A percentile compares a stretch with the other conserved stretches of the same genome.
Conservation (phyloP, 805 yeast genomes). For the Wickerhamiella spandovensis region DNA sequence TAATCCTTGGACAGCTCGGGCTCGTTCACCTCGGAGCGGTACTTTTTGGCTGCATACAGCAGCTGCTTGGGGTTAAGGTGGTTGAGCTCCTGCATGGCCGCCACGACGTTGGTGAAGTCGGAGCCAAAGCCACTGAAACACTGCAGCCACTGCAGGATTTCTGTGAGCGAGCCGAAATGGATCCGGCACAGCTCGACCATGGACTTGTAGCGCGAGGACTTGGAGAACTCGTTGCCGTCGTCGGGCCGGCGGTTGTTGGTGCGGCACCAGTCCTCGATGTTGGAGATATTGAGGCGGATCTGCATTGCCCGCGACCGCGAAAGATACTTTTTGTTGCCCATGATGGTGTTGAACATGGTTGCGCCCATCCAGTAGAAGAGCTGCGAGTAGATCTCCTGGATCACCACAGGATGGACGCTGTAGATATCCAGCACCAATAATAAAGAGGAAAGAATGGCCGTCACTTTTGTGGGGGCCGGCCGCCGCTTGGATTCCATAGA, state of each 20-base stretch:
- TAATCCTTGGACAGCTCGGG: conserved; percentile 44
- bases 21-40: conserved; percentile 78
- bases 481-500: conserved; percentile 53
- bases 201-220: conserved; percentile 34
- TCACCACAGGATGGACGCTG: conserved; percentile 63
- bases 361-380: conserved; percentile 69
- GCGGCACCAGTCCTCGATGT: conserved; percentile 88
- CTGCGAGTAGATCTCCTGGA: conserved; percentile 63
- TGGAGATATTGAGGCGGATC: conserved; percentile 70
- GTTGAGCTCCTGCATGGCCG: conserved; percentile 43
- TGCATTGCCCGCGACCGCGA: conserved; percentile 82
- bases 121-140: conserved; percentile 60
- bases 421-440: conserved; percentile 74
- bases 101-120: conserved; percentile 28
- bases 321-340: conserved; percentile 53
- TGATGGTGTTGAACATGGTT: conserved; percentile 56
- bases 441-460: conserved; percentile 80
- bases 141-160: conserved; percentile 82
- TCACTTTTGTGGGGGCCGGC: conserved; percentile 77
- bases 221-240: conserved; percentile 18
- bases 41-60: conserved; percentile 54
- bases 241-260: conserved; percentile 42
- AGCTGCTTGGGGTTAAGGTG: conserved; percentile 59
- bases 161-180: conserved; percentile 60
- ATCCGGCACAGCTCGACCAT: conserved; percentile 50